Evolutionary conservation across 257 asterid species (phyloP).

Genomic region (Nicotiana undulata): DNA sequence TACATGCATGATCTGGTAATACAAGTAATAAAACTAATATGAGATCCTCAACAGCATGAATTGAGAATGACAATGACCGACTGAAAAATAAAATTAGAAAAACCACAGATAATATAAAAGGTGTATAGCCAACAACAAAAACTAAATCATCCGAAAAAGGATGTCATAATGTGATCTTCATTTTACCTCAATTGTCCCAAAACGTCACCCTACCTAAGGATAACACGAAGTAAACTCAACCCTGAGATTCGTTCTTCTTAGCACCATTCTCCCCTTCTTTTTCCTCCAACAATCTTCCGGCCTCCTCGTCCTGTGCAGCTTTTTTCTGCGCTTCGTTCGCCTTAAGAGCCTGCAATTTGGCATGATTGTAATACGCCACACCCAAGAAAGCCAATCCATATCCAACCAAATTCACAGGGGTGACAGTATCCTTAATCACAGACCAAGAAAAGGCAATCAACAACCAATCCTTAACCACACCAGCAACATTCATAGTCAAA

Average conservation of each 20-base stretch:
- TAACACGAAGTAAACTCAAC: constrained; percentile 8
- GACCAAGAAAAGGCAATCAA: constrained; percentile 68
- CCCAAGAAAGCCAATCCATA: constrained; percentile 61
- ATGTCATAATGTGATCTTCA: constrained; percentile 10
- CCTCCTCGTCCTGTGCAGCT: constrained; percentile 36
- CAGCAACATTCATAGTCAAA: constrained; percentile 72
- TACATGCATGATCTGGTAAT: constrained; percentile 1
- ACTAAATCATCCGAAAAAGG: constrained; percentile 13
- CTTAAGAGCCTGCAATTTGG: constrained; percentile 52
- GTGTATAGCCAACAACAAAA: constrained; percentile 7
- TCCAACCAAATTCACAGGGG: constrained; percentile 50
- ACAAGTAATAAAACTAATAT: background rate
- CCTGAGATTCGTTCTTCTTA: constrained; percentile 30
- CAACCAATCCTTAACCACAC: constrained; percentile 70
- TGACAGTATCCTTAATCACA: constrained; percentile 64
- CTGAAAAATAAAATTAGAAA: background rate
- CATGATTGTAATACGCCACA: constrained; percentile 54
- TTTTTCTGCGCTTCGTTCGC: constrained; percentile 59
- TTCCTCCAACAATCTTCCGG: constrained; percentile 42
- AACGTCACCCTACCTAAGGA: constrained; percentile 5
- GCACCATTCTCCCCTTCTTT: constrained; percentile 27
- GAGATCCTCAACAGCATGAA: background rate
- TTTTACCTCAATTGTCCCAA: background rate
- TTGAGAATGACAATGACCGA: background rate
- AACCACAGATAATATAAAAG: constrained; percentile 8